Percentiles rank a stretch among this genome's conserved stretches.
Conservation (phyloP, 2,329 filamentous ascomycete genomes). For the Neophaeococcomyces aloes region DNA sequence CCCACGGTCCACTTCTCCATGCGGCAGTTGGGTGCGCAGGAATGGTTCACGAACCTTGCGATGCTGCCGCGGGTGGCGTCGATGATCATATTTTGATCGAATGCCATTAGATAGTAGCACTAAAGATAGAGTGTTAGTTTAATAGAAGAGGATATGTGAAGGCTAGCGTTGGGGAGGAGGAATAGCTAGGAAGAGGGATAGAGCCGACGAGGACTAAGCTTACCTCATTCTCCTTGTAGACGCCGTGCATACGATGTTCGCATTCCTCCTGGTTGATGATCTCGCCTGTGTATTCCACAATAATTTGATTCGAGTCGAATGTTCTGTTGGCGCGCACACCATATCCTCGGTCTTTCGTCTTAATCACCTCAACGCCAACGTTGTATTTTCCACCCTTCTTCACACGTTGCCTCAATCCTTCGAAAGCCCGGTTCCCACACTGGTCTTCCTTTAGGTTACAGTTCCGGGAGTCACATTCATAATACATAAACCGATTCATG, state of each 20-base stretch:
- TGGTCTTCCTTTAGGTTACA: constrained; percentile 64
- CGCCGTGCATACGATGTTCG: constrained; percentile 81
- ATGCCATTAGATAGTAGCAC: constrained; percentile 98
- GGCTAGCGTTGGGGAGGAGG: neutral
- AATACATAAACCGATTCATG: constrained; percentile 92
- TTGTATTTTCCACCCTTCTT: constrained; percentile 76
- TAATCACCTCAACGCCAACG: constrained; percentile 88
- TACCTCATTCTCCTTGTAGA: constrained; percentile 89
- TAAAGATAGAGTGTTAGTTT: constrained; percentile 32
- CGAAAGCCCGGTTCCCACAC: constrained; percentile 83
- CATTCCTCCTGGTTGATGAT: constrained; percentile 94
- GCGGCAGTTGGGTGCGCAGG: constrained; percentile 87
- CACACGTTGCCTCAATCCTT: constrained; percentile 62
- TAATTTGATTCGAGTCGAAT: constrained; percentile 84
- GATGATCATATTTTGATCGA: constrained; percentile 97
- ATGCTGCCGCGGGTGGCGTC: constrained; percentile 84
- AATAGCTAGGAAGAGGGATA: neutral
- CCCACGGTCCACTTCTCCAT: constrained; percentile 98
- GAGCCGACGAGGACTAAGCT: constrained; percentile 26
- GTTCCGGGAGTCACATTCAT: constrained; percentile 86
- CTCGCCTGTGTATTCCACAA: constrained; percentile 96
- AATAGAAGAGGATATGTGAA: constrained; percentile 6
- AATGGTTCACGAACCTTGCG: constrained; percentile 96
- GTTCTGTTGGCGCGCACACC: constrained; percentile 83
- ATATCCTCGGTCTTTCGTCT: constrained; percentile 78